These are phyloP conservation scores for Hymenoscyphus fructigenus DNA, from an alignment of 2,329 filamentous ascomycete genomes.

Conservation along the genomic window DNA sequence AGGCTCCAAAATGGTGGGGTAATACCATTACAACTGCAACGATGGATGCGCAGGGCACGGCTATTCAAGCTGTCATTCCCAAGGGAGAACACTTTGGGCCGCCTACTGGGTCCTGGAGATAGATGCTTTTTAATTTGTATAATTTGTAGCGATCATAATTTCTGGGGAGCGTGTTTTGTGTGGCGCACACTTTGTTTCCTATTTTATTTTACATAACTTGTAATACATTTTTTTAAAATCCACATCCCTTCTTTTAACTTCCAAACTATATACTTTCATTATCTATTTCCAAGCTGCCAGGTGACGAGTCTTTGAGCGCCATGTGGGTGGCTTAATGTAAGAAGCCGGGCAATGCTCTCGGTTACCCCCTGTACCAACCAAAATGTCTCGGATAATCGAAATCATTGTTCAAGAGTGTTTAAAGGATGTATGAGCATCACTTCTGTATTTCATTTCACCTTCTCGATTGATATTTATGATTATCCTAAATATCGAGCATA, in stretches of 20 bases:
- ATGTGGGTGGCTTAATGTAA: too few species aligned
- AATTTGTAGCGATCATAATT: neutral
- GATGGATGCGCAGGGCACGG: constrained; percentile 26
- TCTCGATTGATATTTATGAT: too few species aligned
- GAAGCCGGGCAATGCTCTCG: too few species aligned
- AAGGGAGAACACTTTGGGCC: constrained; percentile 23
- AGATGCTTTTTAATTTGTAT: neutral
- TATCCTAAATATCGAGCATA: too few species aligned
- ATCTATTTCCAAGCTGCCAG: neutral
- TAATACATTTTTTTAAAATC: neutral
- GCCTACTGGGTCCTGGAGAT: neutral
- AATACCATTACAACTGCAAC: constrained; percentile 36
- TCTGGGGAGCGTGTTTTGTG: neutral
- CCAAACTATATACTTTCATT: neutral
- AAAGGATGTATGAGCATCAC: too few species aligned
- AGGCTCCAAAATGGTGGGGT: constrained; percentile 61
- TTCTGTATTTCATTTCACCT: too few species aligned
- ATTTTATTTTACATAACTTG: neutral
- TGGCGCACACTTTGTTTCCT: neutral
- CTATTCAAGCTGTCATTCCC: constrained; percentile 21
- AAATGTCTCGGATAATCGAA: too few species aligned
- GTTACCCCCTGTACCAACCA: too few species aligned
- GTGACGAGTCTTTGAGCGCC: too few species aligned
- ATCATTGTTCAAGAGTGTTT: too few species aligned
- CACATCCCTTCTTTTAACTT: neutral